These are phyloP conservation scores for Arachis monticola DNA, from an alignment of 331 rosid species.

Conservation along the genomic window DNA sequence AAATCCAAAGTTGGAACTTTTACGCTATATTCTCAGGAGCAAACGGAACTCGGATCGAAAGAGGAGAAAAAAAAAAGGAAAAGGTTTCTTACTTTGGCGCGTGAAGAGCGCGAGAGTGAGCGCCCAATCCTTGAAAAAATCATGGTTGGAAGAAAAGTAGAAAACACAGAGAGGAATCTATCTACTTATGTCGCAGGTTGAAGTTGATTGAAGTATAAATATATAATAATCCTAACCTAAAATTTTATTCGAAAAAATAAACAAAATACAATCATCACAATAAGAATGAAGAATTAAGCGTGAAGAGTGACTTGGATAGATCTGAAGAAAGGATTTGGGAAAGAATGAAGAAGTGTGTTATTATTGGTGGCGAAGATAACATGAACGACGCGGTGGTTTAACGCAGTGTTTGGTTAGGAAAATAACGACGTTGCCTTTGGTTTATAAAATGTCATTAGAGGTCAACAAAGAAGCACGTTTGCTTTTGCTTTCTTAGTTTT, in stretches of 20 bases:
- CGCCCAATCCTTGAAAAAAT: slow-evolving; percentile 66
- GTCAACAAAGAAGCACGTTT: slow-evolving; percentile 40
- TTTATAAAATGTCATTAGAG: not conserved
- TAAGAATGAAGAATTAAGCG: not conserved
- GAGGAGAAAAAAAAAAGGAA: not conserved
- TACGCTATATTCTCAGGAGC: not conserved
- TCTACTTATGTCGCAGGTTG: not conserved
- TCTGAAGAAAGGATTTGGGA: not conserved
- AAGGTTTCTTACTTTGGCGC: slow-evolving; percentile 52
- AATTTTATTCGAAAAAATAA: not conserved
- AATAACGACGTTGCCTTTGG: not conserved
- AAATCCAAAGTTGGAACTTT: not conserved
- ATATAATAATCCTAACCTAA: not conserved
- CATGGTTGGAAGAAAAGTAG: slow-evolving; percentile 47
- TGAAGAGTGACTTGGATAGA: not conserved
- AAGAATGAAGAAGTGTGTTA: not conserved
- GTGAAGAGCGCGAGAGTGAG: slow-evolving; percentile 72
- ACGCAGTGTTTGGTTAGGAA: slow-evolving; percentile 29
- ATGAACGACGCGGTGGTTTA: not conserved
- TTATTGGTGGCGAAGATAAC: not conserved
- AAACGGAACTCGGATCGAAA: not conserved
- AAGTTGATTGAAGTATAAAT: not conserved
- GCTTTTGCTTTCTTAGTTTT: not conserved
- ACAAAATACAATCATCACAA: too few species aligned
- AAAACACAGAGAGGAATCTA: not conserved